phyloP scores from a whole-genome alignment of 176 grass and related monocot genomes.

The Eragrostis nindensis region DNA sequence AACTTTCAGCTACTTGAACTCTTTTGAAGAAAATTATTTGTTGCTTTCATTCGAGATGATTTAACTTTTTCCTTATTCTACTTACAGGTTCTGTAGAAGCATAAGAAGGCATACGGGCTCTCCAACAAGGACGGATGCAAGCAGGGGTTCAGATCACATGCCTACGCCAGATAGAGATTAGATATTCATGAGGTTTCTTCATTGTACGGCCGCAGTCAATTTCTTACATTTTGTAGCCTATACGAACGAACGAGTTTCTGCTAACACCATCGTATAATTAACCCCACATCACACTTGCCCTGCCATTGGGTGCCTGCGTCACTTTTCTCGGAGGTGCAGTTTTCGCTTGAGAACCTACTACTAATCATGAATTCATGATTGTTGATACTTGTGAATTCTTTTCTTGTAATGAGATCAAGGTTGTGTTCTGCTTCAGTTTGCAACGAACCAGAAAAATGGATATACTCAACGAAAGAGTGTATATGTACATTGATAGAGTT shows the following conservation, averaged over 20 bases:
- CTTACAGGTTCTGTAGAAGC: slow-evolving; percentile 73
- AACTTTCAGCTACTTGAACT: slow-evolving; percentile 10
- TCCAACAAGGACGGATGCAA: slow-evolving; percentile 59
- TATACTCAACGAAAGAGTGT: background rate
- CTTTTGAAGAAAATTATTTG: slow-evolving; percentile 24
- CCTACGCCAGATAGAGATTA: slow-evolving; percentile 57
- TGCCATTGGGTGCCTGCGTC: slow-evolving; percentile 29
- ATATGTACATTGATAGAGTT: background rate
- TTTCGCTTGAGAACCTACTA: slow-evolving; percentile 40
- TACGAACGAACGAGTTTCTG: slow-evolving; percentile 27
- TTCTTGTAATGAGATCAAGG: slow-evolving; percentile 28
- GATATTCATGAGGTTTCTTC: slow-evolving; percentile 18
- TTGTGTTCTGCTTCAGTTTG: slow-evolving; percentile 6
- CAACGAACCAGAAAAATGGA: background rate
- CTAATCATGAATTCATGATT: slow-evolving; percentile 4
- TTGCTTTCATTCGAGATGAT: slow-evolving; percentile 25
- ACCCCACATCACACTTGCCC: slow-evolving; percentile 40
- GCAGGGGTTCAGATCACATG: slow-evolving; percentile 49
- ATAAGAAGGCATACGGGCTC: slow-evolving; percentile 50
- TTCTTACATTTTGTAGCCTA: slow-evolving; percentile 51
- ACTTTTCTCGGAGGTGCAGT: slow-evolving; percentile 15
- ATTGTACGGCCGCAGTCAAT: slow-evolving; percentile 11
- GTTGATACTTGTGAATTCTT: slow-evolving; percentile 45
- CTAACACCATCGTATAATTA: slow-evolving; percentile 41
- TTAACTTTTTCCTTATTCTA: slow-evolving; percentile 40